Base-by-base conservation (phyloP, 2,329 filamentous ascomycete species). In the Xylariaceae sp. region DNA sequence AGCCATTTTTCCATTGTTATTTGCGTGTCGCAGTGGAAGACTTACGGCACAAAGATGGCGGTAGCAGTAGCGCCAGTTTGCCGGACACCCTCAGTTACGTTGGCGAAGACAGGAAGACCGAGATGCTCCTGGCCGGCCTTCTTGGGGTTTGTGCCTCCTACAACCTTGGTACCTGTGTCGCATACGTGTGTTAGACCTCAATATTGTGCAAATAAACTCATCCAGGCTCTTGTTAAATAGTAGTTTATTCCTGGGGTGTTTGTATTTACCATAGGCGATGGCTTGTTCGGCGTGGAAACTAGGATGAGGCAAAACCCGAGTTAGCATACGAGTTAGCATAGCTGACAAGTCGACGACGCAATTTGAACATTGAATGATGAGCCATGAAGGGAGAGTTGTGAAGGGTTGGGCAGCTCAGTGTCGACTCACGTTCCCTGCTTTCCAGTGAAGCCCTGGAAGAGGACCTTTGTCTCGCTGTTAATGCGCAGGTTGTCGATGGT, bases 101-200 rank as follows among this genome's bases (percentile, higher is more conserved):
- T 92, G 68, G 84, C 88, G 76, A 97, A 99, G 69, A 99, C 94
- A 57, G 94, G 94, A 65, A 88, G 87, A 71, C 85, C 90, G 60
- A 99, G 85, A 76, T 99, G 94, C 71, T 84, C 86, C 68, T 83
- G 77, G 70, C 94, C 94, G 64, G 94, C 94, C 81, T 99, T 99
- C 83, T 96, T 97, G 72, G 94, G 94, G 80, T 97, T 97, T 70
- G 92, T 97, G 71, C 94, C 94, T 74, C 94, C 94, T 64, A 99
- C 91, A 64, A 99, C 90, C 73, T 96, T 92, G 68, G 94, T 99
- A 73, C 92, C 90, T 95, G 43, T 30, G 50, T 62, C 47, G 62
- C 51, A 63, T 46, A 59, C 51, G 54, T 47, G 56, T 54, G 65
- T 73, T 65, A 72, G 71, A 67, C 60, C 45, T 40, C n/a, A 40